A percentile compares a stretch with the other conserved stretches of the same genome.
Conservation (phyloP, 2,329 filamentous ascomycete genomes). For the Curvularia verruculosa region DNA sequence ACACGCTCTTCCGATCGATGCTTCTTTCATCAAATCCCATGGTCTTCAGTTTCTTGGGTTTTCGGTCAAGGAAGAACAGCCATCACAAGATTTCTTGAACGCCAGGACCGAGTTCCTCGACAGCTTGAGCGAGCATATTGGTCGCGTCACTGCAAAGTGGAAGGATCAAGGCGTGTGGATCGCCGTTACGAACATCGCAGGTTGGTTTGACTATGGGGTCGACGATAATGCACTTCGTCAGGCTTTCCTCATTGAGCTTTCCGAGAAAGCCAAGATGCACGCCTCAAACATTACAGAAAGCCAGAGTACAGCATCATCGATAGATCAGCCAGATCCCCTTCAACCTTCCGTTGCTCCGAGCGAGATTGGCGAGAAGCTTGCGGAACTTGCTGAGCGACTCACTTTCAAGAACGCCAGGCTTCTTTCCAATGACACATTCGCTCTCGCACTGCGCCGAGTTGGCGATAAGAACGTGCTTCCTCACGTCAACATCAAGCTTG, state of each 20-base stretch:
- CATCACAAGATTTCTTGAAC: constrained; percentile 53
- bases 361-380: constrained; percentile 5
- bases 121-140: constrained; percentile 65
- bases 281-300: constrained; percentile 19
- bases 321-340: constrained; percentile 11
- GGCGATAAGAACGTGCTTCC: constrained; percentile 66
- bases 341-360: constrained; percentile 4
- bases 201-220: constrained; percentile 61
- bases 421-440: constrained; percentile 55
- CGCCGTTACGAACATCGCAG: constrained; percentile 62
- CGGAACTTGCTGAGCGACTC: neutral
- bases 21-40: constrained; percentile 67
- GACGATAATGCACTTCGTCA: constrained; percentile 51
- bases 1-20: constrained; percentile 58
- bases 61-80: constrained; percentile 24
- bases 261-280: constrained; percentile 12
- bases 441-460: constrained; percentile 58
- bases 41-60: constrained; percentile 67
- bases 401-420: constrained; percentile 43
- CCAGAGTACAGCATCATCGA: constrained; percentile 20
- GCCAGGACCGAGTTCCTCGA: constrained; percentile 59
- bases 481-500: constrained; percentile 67
- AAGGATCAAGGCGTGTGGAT: constrained; percentile 64
- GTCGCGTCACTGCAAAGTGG: constrained; percentile 59
- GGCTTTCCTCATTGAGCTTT: constrained; percentile 21